Base-by-base conservation (phyloP, 495 filamentous ascomycete genomes). In the Penicillium paxilli region DNA sequence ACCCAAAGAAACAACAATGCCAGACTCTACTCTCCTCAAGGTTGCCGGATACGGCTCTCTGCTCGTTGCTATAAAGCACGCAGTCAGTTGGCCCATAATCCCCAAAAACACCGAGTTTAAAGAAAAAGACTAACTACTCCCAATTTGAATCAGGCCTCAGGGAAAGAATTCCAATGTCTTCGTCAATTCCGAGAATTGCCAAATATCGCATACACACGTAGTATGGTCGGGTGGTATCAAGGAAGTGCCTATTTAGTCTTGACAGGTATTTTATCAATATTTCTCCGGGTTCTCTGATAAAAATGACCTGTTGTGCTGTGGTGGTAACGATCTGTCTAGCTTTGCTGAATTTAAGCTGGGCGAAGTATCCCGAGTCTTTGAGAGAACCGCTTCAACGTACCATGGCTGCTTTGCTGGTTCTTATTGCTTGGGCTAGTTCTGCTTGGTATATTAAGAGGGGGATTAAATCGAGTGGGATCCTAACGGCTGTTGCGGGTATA, bases 161-260 rank as follows among this genome's bases (percentile, higher is more conserved):
- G 21, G 20, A 20, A 30, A 16, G 20, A 52, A 44, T 60, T 60
- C 41, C 52, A 44, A 11, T 24, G 24, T 4, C 49, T 52, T 23
- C 51, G 41, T 12, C 57, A 65, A 38, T 67, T 65, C 51, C 57
- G 60, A 32, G 47, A 54, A 17, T 50, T 69, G 6, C 40, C 68
- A 16, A 62, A 46, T 26, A 52, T 67, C 10, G 61, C 66, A 41
- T 64, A 55, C 50, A 63, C 66, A 26, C 65, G 66, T 49, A 62
- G 59, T 32, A 64, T 47, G 2, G 64, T 56, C 9, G 68, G 64
- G 21, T 71, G 68, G 68, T 67, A 65, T 41, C 68, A 71, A 55
- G 68, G 68, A 14, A 67, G 66, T 49, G 63, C 44, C 7, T 71
- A 60, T 22, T 59, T 67, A 40, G 23, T 71, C 20, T 49, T 71